A percentile compares a stretch with the other conserved stretches of the same genome.
phyloP scores from a whole-genome alignment of 176 grass and related monocot genomes.

The Poa annua region DNA sequence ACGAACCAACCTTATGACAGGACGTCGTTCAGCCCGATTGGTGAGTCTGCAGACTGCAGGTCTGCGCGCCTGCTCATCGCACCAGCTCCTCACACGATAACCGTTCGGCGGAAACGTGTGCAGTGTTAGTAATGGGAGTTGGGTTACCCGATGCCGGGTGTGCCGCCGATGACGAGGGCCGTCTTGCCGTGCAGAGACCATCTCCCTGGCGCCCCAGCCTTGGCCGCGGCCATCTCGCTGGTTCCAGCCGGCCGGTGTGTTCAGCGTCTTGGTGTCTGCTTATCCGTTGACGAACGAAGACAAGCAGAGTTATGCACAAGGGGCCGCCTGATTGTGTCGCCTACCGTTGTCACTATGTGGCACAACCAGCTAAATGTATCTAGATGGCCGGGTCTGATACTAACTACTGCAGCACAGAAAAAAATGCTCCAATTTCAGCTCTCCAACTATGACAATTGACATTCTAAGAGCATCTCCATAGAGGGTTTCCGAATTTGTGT shows the following conservation, averaged over 20 bases:
- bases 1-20: no score
- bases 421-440: neutral
- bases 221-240: slow-evolving; percentile 18
- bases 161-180: slow-evolving; percentile 76
- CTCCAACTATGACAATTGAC: neutral
- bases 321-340: neutral
- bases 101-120: neutral
- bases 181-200: slow-evolving; percentile 70
- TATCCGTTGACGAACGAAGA: neutral
- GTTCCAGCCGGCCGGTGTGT: neutral
- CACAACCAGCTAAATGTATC: neutral
- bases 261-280: neutral
- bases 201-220: slow-evolving; percentile 20
- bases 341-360: neutral
- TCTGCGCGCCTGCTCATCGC: slow-evolving; percentile 46
- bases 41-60: no score
- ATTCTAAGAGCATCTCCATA: no score
- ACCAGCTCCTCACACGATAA: neutral
- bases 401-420: neutral
- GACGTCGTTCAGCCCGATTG: no score
- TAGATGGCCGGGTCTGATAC: neutral
- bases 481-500: no score
- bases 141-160: slow-evolving; percentile 68
- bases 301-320: neutral
- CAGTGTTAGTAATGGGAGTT: neutral